Conservation (phyloP, 306 rosid genomes). For the Quercus agrifolia region DNA sequence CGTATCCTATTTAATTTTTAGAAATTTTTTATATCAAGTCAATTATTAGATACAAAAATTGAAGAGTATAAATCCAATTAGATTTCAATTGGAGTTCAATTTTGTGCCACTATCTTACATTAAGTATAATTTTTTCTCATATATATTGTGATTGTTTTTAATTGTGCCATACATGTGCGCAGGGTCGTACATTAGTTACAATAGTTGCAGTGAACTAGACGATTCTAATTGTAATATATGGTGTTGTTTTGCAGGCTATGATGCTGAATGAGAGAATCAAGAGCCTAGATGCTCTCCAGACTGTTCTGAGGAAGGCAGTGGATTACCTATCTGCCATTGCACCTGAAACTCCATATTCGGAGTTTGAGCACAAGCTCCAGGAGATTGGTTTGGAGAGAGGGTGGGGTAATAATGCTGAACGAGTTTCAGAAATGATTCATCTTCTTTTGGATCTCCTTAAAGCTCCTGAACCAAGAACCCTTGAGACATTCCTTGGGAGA, state of each 20-base stretch:
- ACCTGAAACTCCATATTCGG: conserved; percentile 59
- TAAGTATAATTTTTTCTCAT: no score
- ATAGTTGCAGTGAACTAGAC: no score
- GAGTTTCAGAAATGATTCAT: conserved; percentile 75
- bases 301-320: conserved; percentile 83
- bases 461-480: conserved; percentile 98
- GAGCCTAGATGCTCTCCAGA: conserved; percentile 61
- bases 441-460: conserved; percentile 96
- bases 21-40: no score
- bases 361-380: conserved; percentile 72
- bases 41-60: no score
- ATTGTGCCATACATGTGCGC: no score
- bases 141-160: no score
- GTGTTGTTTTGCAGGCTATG: conserved; percentile 52
- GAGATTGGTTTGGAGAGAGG: conserved; percentile 96
- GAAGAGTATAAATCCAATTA: no score
- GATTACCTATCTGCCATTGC: conserved; percentile 56
- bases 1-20: no score
- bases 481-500: conserved; percentile 85
- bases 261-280: conserved; percentile 92
- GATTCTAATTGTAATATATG: neutral
- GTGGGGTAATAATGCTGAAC: conserved; percentile 91
- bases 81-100: no score
- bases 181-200: no score
- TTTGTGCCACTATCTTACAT: no score